Conservation (phyloP, 208 protist species). For the Trypanosoma melophagium region DNA sequence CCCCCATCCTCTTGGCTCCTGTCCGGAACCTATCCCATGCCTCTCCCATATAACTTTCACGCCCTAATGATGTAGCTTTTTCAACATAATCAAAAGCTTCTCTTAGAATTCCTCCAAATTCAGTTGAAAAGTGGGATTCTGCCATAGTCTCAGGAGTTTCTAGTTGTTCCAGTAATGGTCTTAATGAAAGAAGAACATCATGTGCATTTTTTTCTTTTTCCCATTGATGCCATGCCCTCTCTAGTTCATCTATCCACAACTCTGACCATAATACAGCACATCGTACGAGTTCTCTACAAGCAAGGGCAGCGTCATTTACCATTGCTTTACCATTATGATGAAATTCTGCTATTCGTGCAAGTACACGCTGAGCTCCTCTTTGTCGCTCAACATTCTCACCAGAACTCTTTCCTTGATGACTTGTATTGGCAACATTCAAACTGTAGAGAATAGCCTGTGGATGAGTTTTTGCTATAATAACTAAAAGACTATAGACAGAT, state of each 20-base stretch:
- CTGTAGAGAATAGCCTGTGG: constrained; percentile 99
- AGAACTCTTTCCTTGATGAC: constrained; percentile 29
- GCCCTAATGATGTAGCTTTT: constrained; percentile 61
- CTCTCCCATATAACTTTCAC: constrained; percentile 91
- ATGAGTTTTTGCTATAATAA: constrained; percentile 94
- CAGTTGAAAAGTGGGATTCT: constrained; percentile 94
- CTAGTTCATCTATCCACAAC: constrained; percentile 94
- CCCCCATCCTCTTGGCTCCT: constrained; percentile 94
- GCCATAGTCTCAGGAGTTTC: constrained; percentile 90
- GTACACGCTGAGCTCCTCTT: constrained; percentile 75
- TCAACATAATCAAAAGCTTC: constrained; percentile 81
- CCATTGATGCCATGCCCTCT: constrained; percentile 95
- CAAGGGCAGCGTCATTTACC: constrained; percentile 95
- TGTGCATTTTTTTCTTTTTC: constrained; percentile 94
- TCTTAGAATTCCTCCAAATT: constrained; percentile 71
- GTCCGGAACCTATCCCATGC: constrained; percentile 96
- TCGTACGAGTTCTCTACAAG: constrained; percentile 97
- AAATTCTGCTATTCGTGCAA: constrained; percentile 72
- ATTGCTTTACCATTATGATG: constrained; percentile 85
- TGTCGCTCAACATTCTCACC: constrained; percentile 62
- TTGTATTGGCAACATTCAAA: constrained; percentile 96
- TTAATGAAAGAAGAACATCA: constrained; percentile 91
- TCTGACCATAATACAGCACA: constrained; percentile 98
- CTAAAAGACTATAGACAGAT: constrained; percentile 93
- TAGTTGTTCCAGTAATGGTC: constrained; percentile 94